Conservation (phyloP, 805 yeast genomes). For the Saccharomycopsis sp. region DNA sequence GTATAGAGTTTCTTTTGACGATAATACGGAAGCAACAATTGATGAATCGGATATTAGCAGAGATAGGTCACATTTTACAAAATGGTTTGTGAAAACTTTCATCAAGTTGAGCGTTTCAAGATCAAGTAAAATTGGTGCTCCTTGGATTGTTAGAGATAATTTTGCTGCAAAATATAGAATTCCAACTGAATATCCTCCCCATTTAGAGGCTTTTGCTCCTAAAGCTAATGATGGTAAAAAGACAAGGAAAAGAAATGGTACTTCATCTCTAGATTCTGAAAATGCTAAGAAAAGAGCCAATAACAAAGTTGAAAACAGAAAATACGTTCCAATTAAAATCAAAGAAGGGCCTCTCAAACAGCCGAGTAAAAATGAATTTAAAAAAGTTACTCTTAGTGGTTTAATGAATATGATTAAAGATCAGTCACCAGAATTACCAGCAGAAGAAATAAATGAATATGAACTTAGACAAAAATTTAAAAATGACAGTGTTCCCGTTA, state of each 20-base stretch:
- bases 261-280: not conserved
- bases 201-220: conserved; percentile 28
- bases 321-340: not conserved
- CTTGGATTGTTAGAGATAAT: conserved; percentile 84
- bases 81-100: conserved; percentile 82
- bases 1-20: conserved; percentile 58
- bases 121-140: conserved; percentile 81
- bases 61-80: conserved; percentile 81
- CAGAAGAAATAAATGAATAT: too few species aligned
- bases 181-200: conserved; percentile 46
- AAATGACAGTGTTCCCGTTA: not conserved
- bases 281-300: not conserved
- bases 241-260: not conserved
- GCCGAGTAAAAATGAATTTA: not conserved
- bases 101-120: conserved; percentile 69
- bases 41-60: conserved; percentile 67
- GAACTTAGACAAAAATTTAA: too few species aligned
- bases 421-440: not conserved
- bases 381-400: not conserved
- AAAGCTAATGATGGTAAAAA: not conserved
- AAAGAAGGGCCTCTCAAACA: too few species aligned
- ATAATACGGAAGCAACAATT: conserved; percentile 51
- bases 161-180: conserved; percentile 64
- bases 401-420: not conserved
- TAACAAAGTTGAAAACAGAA: not conserved